phyloP scores from a whole-genome alignment of 192 early-diverging fungal genomes.

The Gaertneriomyces sp. region DNA sequence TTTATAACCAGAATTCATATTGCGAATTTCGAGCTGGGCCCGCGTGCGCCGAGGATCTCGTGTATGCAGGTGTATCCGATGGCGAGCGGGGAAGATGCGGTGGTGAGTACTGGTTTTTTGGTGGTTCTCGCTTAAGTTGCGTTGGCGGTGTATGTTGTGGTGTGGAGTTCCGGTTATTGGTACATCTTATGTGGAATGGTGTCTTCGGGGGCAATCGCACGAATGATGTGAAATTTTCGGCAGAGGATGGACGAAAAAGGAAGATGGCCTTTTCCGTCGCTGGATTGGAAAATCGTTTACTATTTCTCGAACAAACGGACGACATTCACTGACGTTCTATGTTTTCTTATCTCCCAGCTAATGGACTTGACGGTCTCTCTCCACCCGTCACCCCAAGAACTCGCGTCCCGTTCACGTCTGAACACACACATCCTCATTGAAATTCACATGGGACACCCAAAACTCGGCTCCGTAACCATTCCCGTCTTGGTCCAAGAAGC shows the following conservation, averaged over 20 bases:
- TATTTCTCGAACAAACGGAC: no score
- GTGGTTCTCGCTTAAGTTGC: no score
- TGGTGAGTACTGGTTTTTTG: constrained; percentile 2
- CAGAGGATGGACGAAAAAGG: no score
- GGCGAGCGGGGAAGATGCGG: constrained; percentile 24
- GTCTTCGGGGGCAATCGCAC: no score
- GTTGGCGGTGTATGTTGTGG: no score
- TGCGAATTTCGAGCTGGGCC: constrained; percentile 28
- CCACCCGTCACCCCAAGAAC: constrained; percentile 27
- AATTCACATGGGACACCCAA: constrained; percentile 23
- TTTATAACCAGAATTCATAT: constrained; percentile 28
- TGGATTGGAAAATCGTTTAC: no score
- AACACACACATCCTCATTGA: constrained; percentile 30
- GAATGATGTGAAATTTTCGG: no score
- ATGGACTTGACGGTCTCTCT: constrained; percentile 29
- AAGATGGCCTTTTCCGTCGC: no score
- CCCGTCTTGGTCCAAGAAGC: constrained; percentile 26
- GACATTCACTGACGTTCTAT: neutral
- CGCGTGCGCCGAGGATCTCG: constrained; percentile 26
- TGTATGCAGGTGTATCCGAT: constrained; percentile 27
- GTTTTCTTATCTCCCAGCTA: neutral
- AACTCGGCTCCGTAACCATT: constrained; percentile 22
- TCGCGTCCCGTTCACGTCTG: constrained; percentile 19
- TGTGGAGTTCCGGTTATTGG: no score
- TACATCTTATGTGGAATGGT: no score